Percentiles rank a stretch among this genome's conserved stretches.
These are phyloP conservation scores for Ogataea siamensis DNA, from an alignment of 805 yeast species.

Conservation along the genomic window DNA sequence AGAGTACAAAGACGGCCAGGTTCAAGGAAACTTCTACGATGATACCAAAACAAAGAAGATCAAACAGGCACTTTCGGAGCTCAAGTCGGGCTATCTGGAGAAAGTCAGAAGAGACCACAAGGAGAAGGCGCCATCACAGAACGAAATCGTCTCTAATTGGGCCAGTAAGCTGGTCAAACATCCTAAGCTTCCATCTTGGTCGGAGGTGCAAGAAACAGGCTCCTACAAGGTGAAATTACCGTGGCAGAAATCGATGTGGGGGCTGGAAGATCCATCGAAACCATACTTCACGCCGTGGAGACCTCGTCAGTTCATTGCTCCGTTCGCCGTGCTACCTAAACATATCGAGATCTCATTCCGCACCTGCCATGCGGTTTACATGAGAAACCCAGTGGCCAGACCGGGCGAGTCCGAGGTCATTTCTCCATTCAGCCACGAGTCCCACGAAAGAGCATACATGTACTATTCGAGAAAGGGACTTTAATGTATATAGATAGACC, in stretches of 20 bases:
- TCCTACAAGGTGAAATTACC: conserved; percentile 56
- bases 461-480: conserved; percentile 77
- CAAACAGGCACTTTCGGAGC: conserved; percentile 34
- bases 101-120: conserved; percentile 30
- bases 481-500: conserved; percentile 21
- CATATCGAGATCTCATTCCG: conserved; percentile 87
- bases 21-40: conserved; percentile 29
- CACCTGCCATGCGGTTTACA: conserved; percentile 94
- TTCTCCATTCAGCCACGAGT: conserved; percentile 76
- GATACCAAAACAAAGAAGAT: conserved; percentile 33
- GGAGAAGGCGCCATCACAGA: conserved; percentile 27
- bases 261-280: conserved; percentile 73
- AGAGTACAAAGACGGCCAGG: conserved; percentile 29
- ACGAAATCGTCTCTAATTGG: conserved; percentile 42
- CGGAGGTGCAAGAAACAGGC: conserved; percentile 35
- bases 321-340: conserved; percentile 87
- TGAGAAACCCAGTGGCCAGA: conserved; percentile 95
- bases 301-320: conserved; percentile 89
- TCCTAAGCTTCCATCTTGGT: conserved; percentile 36
- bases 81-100: conserved; percentile 33
- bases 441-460: conserved; percentile 93
- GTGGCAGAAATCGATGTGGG: conserved; percentile 79
- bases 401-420: conserved; percentile 97
- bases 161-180: conserved; percentile 43
- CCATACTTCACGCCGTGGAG: conserved; percentile 96